phyloP scores from a whole-genome alignment of 176 grass and related monocot genomes.

The Sorghum bicolor region DNA sequence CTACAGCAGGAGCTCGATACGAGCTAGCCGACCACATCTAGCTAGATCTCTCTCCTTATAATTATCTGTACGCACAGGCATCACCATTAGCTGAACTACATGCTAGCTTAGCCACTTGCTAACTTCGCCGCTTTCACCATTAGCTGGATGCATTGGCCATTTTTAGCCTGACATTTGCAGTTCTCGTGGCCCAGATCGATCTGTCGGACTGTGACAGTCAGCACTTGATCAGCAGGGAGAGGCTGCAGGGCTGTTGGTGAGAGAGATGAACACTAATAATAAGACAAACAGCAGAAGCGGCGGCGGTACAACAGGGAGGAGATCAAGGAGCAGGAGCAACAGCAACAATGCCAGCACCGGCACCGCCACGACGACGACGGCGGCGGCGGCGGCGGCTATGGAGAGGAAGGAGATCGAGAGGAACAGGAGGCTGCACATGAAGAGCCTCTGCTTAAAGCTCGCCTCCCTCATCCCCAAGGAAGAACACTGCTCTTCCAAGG shows the following conservation, averaged over 20 bases:
- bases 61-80: too few relatives aligned
- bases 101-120: too few relatives aligned
- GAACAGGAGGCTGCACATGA: not conserved
- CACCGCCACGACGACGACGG: not conserved
- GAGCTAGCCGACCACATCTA: too few relatives aligned
- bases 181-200: not conserved
- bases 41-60: too few relatives aligned
- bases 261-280: not conserved
- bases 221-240: not conserved
- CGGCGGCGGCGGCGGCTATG: not conserved
- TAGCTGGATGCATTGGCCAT: not conserved
- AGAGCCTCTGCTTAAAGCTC: not conserved
- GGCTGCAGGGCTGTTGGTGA: too few relatives aligned
- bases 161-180: not conserved
- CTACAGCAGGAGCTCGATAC: too few relatives aligned
- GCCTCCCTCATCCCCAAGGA: not conserved
- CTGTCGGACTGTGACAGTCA: not conserved
- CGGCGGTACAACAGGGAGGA: not conserved
- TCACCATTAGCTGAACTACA: too few relatives aligned
- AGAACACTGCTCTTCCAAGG: not conserved
- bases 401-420: not conserved
- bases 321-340: not conserved
- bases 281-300: not conserved
- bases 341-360: not conserved
- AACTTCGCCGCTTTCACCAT: too few relatives aligned